Evolutionary conservation across 805 yeast species (phyloP).

Genomic region (Sungouiella blattae): DNA sequence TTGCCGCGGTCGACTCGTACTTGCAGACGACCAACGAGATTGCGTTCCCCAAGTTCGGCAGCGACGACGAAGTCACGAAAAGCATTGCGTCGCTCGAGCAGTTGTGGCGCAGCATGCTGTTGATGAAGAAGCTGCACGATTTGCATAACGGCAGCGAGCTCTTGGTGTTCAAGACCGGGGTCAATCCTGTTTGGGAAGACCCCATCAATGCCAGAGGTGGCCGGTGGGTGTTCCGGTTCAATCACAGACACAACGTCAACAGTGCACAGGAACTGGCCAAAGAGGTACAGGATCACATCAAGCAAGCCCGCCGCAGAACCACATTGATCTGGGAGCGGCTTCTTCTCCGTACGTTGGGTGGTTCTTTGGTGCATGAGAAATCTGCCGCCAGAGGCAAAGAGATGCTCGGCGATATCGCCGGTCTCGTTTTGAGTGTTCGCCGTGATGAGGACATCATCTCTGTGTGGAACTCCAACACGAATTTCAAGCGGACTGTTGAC

Average conservation of each 20-base stretch:
- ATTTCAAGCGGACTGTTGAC: conserved; percentile 25
- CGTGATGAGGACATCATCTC: conserved; percentile 57
- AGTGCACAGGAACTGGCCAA: conserved; percentile 7
- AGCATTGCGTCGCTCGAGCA: conserved; percentile 49
- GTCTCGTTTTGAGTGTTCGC: conserved; percentile 57
- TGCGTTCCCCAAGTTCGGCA: conserved; percentile 30
- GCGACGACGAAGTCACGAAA: conserved; percentile 16
- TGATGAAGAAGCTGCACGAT: conserved; percentile 36
- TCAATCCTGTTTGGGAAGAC: conserved; percentile 69
- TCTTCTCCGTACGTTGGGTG: conserved; percentile 49
- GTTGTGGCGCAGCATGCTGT: conserved; percentile 44
- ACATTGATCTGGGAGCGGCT: conserved; percentile 55
- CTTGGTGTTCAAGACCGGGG: conserved; percentile 55
- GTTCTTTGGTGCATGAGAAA: conserved; percentile 42
- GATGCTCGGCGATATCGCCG: conserved; percentile 50
- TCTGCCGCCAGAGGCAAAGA: conserved; percentile 30
- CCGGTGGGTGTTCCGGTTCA: conserved; percentile 56
- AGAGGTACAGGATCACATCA: conserved; percentile 17
- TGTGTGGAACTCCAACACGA: conserved; percentile 58
- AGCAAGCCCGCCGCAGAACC: conserved; percentile 30
- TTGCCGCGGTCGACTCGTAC: conserved; percentile 40
- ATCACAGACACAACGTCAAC: conserved; percentile 25
- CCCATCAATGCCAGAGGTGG: conserved; percentile 60
- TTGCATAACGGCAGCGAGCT: conserved; percentile 48
- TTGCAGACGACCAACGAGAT: conserved; percentile 45